Conservation (phyloP, 371 early-diverging fungal genomes). For the Caulochytrium protostelioides region DNA sequence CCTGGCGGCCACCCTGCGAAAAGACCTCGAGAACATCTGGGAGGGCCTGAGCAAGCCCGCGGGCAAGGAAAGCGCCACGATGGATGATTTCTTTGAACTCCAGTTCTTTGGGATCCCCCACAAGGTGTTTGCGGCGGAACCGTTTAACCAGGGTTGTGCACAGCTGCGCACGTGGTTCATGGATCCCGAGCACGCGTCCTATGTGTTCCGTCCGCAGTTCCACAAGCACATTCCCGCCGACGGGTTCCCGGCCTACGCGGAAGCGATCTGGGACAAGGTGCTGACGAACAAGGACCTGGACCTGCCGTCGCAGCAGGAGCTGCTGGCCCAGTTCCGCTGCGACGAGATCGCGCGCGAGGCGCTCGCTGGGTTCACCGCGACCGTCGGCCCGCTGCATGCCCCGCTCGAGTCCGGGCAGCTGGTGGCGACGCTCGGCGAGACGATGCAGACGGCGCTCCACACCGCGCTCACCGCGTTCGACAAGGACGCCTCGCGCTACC, state of each 20-base stretch:
- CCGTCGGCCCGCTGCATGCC: slow-evolving; percentile 33
- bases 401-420: slow-evolving; percentile 57
- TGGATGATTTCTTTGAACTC: slow-evolving; percentile 81
- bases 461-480: slow-evolving; percentile 36
- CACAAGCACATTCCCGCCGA: slow-evolving; percentile 87
- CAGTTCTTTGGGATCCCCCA: slow-evolving; percentile 80
- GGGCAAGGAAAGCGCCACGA: slow-evolving; percentile 49
- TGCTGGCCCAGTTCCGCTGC: slow-evolving; percentile 92
- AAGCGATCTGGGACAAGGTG: slow-evolving; percentile 78
- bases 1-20: slow-evolving; percentile 49
- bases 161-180: slow-evolving; percentile 50
- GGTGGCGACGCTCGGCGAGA: slow-evolving; percentile 46
- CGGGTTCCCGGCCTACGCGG: slow-evolving; percentile 73
- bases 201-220: slow-evolving; percentile 65
- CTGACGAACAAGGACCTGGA: slow-evolving; percentile 83
- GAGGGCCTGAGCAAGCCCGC: slow-evolving; percentile 61
- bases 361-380: slow-evolving; percentile 40
- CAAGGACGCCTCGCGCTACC: slow-evolving; percentile 71
- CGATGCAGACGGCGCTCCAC: slow-evolving; percentile 18
- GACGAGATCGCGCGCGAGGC: slow-evolving; percentile 81
- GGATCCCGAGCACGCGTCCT: slow-evolving; percentile 40
- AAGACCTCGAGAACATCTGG: slow-evolving; percentile 83
- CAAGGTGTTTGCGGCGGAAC: slow-evolving; percentile 58
- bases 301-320: slow-evolving; percentile 89
- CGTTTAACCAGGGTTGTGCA: slow-evolving; percentile 52